Base-by-base conservation (phyloP, 2,329 filamentous ascomycete species). In the Triangularia verruculosa region DNA sequence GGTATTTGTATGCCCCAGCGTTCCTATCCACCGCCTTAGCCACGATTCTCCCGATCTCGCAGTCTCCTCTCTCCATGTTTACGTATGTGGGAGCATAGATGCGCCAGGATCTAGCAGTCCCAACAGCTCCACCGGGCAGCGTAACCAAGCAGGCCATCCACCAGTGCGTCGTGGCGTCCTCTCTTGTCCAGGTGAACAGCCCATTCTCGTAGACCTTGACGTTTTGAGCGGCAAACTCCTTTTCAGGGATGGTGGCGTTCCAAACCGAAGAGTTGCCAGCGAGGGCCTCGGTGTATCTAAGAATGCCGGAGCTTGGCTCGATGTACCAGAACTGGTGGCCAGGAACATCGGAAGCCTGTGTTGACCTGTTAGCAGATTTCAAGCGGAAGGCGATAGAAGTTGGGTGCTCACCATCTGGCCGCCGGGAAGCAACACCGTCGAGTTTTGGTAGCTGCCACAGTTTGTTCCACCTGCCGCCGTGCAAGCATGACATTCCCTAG, bases 271-370 rank as follows among this genome's bases (percentile, higher is more conserved):
- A 24, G 30, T 64, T 64, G 9, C 17, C 20, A 47, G 58, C 4
- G 0, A 52, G 13, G 3, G 54, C 78, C 24, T 76, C 25, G 32
- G 63, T 67, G 32, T 62, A 67, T 39, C 22, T 12, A n/a, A 67
- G 28, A 4, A 56, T 9, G 12, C 65, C 65, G 28, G 62, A 53
- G 0, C 9, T 20, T 1, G 65, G 61, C 27, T 65, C 27, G 11
- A 67, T 51, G n/a, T 63, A 67, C 65, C 65, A 67, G 20, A 62
- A 67, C 17, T 67, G 65, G 7, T 55, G 55, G 12, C 60, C 57
- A 0, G 59, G 51, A 9, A 64, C 56, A 17, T 60, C 62, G 3
- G 51, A 43, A 13, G 53, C 53, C 65, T 66, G 12, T 20, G 17
- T 22, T 47, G 20, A 25, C 11, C 24, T 28, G 17, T 39, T 4